A percentile compares a stretch with the other conserved stretches of the same genome.
Conservation (phyloP, 2,329 filamentous ascomycete genomes). For the Verticillium nonalfalfae region DNA sequence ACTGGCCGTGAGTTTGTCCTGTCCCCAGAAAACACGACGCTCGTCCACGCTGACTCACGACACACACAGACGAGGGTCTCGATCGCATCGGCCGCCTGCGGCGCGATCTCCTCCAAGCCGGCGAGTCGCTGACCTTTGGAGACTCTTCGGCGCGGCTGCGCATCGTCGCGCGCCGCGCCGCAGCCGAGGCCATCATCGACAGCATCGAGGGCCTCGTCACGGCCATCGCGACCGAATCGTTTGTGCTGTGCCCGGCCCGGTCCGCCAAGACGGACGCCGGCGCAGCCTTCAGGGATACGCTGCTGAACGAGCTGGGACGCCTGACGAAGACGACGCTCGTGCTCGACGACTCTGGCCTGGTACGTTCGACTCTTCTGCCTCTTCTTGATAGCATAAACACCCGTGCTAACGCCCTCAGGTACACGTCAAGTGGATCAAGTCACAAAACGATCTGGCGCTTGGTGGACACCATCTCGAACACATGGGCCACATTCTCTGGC, state of each 20-base stretch:
- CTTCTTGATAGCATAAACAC: background rate
- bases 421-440: background rate
- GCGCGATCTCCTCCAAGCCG: background rate
- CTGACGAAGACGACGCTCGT: background rate
- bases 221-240: background rate
- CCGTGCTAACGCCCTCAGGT: background rate
- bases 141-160: slow-evolving; percentile 16
- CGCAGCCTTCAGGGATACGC: background rate
- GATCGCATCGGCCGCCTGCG: background rate
- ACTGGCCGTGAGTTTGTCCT: background rate
- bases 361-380: background rate
- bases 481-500: slow-evolving; percentile 10
- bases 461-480: slow-evolving; percentile 5
- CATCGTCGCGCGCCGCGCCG: slow-evolving; percentile 25
- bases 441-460: slow-evolving; percentile 5
- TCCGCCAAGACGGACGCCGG: background rate
- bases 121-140: background rate
- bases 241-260: background rate
- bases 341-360: background rate
- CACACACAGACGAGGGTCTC: background rate
- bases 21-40: too few species aligned
- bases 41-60: background rate
- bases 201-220: slow-evolving; percentile 23
- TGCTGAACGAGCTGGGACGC: background rate
- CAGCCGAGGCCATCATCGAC: slow-evolving; percentile 24